Conservation (phyloP, 257 asterid genomes). For the Euphrasia confusa region DNA sequence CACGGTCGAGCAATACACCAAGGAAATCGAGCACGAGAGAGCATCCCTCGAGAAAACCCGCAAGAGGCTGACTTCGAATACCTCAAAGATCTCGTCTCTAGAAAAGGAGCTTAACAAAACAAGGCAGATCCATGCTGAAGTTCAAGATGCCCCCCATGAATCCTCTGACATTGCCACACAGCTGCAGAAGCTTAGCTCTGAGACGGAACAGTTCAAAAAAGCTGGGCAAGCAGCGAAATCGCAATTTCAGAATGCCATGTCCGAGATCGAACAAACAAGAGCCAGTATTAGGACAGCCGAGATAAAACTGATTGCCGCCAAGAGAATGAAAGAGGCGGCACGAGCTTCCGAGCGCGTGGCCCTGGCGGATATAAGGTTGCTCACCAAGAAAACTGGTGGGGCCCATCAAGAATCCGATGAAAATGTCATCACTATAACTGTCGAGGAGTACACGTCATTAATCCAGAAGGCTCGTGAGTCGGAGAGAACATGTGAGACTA, state of each 20-base stretch:
- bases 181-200: slow-evolving; percentile 62
- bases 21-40: slow-evolving; percentile 77
- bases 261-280: slow-evolving; percentile 55
- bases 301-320: slow-evolving; percentile 61
- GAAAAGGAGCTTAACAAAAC: slow-evolving; percentile 61
- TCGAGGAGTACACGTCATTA: slow-evolving; percentile 62
- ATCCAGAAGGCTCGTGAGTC: slow-evolving; percentile 63
- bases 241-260: slow-evolving; percentile 49
- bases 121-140: slow-evolving; percentile 35
- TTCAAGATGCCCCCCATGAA: slow-evolving; percentile 32
- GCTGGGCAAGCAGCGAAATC: slow-evolving; percentile 63
- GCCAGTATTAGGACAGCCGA: slow-evolving; percentile 19
- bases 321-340: slow-evolving; percentile 86
- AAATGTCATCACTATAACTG: slow-evolving; percentile 46
- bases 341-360: slow-evolving; percentile 80
- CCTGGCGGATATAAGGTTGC: slow-evolving; percentile 66
- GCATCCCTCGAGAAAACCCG: slow-evolving; percentile 75
- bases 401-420: slow-evolving; percentile 30
- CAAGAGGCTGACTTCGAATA: slow-evolving; percentile 45
- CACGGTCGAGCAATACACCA: slow-evolving; percentile 60
- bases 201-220: slow-evolving; percentile 61
- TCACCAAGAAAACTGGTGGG: slow-evolving; percentile 31
- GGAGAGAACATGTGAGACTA: slow-evolving; percentile 42
- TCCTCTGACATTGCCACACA: slow-evolving; percentile 45
- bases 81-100: slow-evolving; percentile 48